These are phyloP conservation scores for Penicillium sp. DNA, from an alignment of 2,329 filamentous ascomycete genomes.

Conservation along the genomic window DNA sequence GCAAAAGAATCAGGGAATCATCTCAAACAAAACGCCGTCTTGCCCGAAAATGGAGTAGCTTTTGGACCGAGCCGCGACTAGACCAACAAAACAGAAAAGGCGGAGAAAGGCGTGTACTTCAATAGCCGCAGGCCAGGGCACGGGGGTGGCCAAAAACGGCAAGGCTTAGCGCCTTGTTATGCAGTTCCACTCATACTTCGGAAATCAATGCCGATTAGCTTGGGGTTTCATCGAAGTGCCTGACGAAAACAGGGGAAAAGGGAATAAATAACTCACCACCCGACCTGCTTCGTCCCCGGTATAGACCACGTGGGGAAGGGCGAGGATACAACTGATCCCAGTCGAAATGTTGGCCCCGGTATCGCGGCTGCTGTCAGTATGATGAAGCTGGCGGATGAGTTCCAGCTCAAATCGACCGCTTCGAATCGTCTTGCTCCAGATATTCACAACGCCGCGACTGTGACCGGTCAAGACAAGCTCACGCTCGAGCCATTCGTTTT, in stretches of 20 bases:
- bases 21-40: conserved; percentile 1
- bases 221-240: background rate
- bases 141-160: background rate
- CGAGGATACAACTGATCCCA: conserved; percentile 82
- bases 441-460: conserved; percentile 78
- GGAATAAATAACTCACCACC: conserved; percentile 67
- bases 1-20: background rate
- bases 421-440: conserved; percentile 62
- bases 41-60: background rate
- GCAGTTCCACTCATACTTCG: conserved; percentile 63
- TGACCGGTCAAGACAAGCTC: conserved; percentile 90
- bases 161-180: conserved; percentile 51
- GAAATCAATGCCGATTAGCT: conserved; percentile 21
- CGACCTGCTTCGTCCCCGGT: conserved; percentile 91
- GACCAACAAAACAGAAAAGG: background rate
- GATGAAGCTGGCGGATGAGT: conserved; percentile 79
- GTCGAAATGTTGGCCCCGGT: conserved; percentile 60
- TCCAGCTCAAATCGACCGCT: conserved; percentile 75
- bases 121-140: conserved; percentile 12
- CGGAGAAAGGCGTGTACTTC: conserved; percentile 3
- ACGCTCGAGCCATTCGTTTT: conserved; percentile 89
- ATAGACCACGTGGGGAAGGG: conserved; percentile 82
- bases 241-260: background rate
- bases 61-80: background rate
- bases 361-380: conserved; percentile 71